A percentile compares a stretch with the other conserved stretches of the same genome.
Evolutionary conservation across 495 filamentous ascomycete genomes (phyloP).

Genomic region (Opeltia flavorubescens): DNA sequence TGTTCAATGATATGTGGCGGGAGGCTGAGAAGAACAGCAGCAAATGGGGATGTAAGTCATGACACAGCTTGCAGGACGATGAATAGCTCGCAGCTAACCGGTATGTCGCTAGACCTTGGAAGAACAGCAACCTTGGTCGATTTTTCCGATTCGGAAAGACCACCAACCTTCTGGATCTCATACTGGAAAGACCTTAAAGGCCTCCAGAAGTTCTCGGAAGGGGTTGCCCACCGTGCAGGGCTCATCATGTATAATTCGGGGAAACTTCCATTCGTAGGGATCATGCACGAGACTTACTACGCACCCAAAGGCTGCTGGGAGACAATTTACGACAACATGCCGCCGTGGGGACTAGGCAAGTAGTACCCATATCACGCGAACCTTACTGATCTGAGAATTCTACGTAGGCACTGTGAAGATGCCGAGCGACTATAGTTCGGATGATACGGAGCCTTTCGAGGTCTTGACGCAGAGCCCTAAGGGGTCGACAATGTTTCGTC

Average conservation of each 20-base stretch:
- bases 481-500: slow-evolving; percentile 6
- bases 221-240: slow-evolving; percentile 4
- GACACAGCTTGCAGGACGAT: no score
- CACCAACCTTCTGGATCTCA: slow-evolving; percentile 9
- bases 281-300: slow-evolving; percentile 15
- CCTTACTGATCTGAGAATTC: neutral
- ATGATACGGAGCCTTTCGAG: slow-evolving; percentile 1
- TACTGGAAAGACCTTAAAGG: slow-evolving; percentile 16
- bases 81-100: no score
- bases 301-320: slow-evolving; percentile 14
- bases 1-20: slow-evolving; percentile 10
- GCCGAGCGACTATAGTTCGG: neutral
- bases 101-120: slow-evolving; percentile 6
- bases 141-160: slow-evolving; percentile 11
- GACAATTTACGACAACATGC: slow-evolving; percentile 12
- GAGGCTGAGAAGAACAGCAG: slow-evolving; percentile 13
- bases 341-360: slow-evolving; percentile 12
- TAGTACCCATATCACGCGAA: neutral
- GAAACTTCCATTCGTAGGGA: slow-evolving; percentile 14
- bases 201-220: slow-evolving; percentile 11
- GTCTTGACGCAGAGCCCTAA: slow-evolving; percentile 2
- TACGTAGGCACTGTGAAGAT: slow-evolving; percentile 1
- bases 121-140: slow-evolving; percentile 8
- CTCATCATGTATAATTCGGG: slow-evolving; percentile 1
- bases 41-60: slow-evolving; percentile 15